phyloP scores from a whole-genome alignment of 2,329 filamentous ascomycete genomes.

The Colletotrichum cereale region DNA sequence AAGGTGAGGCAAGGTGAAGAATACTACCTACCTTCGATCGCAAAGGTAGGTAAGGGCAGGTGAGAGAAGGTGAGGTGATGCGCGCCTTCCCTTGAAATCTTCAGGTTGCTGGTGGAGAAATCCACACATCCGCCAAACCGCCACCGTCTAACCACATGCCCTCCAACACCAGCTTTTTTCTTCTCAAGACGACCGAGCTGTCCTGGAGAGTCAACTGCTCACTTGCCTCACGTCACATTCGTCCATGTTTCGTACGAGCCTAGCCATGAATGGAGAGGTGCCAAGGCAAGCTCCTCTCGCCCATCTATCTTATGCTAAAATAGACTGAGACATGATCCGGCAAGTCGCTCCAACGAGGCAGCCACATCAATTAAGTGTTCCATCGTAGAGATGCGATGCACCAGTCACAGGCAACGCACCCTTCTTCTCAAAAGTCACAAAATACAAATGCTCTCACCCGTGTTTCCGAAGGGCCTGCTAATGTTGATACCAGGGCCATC shows the following conservation, averaged over 20 bases:
- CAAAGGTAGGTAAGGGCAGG: neutral
- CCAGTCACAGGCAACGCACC: conserved; percentile 9
- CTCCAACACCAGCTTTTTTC: too few relatives aligned
- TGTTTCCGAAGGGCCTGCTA: conserved; percentile 9
- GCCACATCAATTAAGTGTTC: neutral
- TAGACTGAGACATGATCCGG: conserved; percentile 27
- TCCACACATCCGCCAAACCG: neutral
- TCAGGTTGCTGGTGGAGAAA: neutral
- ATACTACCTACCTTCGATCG: neutral
- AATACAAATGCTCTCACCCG: neutral
- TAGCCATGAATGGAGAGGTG: conserved; percentile 2
- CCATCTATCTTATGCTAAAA: conserved; percentile 13
- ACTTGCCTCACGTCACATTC: conserved; percentile 32
- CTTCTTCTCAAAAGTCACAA: conserved; percentile 22
- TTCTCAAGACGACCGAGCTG: neutral
- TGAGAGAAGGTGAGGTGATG: neutral
- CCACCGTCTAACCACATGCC: neutral
- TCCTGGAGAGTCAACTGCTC: conserved; percentile 15
- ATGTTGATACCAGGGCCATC: conserved; percentile 16
- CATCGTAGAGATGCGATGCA: neutral
- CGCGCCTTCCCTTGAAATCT: neutral
- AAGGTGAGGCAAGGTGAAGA: neutral
- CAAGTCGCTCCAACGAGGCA: conserved; percentile 19
- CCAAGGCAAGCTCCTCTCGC: conserved; percentile 22
- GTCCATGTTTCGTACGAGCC: conserved; percentile 6